Conservation (phyloP, 2,329 filamentous ascomycete species). For the Hypocrella siamensis region DNA sequence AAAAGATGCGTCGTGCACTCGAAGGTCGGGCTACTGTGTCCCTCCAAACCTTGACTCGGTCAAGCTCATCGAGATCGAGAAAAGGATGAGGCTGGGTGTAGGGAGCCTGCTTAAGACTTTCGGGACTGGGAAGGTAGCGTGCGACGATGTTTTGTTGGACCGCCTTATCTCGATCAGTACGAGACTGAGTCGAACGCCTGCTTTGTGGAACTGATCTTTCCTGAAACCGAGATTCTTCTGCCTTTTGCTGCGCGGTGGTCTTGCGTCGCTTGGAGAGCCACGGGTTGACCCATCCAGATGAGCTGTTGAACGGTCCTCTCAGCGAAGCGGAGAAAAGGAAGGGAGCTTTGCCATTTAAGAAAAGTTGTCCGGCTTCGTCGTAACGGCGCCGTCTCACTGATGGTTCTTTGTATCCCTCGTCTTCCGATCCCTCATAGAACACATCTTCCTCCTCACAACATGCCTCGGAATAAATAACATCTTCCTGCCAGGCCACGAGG, state of each 20-base stretch:
- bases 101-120: slow-evolving; percentile 20
- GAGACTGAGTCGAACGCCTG: slow-evolving; percentile 4
- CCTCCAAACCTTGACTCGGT: slow-evolving; percentile 18
- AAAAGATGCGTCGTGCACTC: slow-evolving; percentile 7
- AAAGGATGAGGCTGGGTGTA: slow-evolving; percentile 12
- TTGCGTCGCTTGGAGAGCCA: slow-evolving; percentile 10
- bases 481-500: slow-evolving; percentile 11
- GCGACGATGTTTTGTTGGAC: slow-evolving; percentile 8
- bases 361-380: slow-evolving; percentile 42
- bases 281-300: slow-evolving; percentile 16
- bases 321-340: slow-evolving; percentile 44
- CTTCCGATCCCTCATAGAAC: slow-evolving; percentile 40
- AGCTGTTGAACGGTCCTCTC: slow-evolving; percentile 41
- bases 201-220: background rate
- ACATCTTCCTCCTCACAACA: slow-evolving; percentile 26
- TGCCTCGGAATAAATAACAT: slow-evolving; percentile 30
- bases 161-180: slow-evolving; percentile 1
- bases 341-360: slow-evolving; percentile 38
- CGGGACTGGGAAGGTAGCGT: slow-evolving; percentile 26
- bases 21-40: slow-evolving; percentile 5
- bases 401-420: slow-evolving; percentile 33
- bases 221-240: background rate
- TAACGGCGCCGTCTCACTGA: slow-evolving; percentile 34
- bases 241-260: background rate
- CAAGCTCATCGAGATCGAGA: slow-evolving; percentile 15